Percentiles rank a stretch among this genome's conserved stretches.
These are phyloP conservation scores for Cryptomeria japonica DNA, from an alignment of 75 land plant species.

Conservation along the genomic window DNA sequence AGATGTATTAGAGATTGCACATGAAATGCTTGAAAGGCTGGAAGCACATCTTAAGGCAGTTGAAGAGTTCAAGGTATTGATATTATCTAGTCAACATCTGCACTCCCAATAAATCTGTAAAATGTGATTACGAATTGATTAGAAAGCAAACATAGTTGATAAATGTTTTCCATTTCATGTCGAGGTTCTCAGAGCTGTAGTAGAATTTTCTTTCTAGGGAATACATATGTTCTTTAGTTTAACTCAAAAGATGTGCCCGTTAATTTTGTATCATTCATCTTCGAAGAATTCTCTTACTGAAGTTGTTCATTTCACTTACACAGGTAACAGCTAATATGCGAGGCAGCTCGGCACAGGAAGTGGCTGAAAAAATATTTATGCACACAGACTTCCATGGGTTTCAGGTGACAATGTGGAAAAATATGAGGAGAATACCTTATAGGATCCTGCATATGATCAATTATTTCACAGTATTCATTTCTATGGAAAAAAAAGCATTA, in stretches of 20 bases:
- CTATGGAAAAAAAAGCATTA: background rate
- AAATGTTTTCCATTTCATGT: background rate
- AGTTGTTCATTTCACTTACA: background rate
- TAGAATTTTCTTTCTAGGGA: background rate
- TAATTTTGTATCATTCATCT: background rate
- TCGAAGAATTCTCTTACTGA: background rate
- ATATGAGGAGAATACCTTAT: background rate
- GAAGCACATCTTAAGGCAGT: constrained; percentile 87
- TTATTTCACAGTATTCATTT: background rate
- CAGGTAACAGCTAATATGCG: constrained; percentile 95
- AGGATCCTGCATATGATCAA: background rate
- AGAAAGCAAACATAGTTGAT: background rate
- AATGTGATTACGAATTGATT: background rate
- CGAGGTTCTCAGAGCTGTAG: background rate
- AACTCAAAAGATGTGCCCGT: background rate
- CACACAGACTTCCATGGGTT: constrained; percentile 70
- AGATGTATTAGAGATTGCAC: constrained; percentile 72
- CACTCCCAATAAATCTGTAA: background rate
- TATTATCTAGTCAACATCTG: background rate
- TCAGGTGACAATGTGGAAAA: constrained; percentile 52
- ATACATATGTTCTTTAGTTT: background rate
- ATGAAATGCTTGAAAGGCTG: constrained; percentile 90
- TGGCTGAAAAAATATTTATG: constrained; percentile 65
- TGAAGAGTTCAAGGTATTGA: constrained; percentile 68
- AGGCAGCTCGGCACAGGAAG: constrained; percentile 79